phyloP scores from a whole-genome alignment of 2,329 filamentous ascomycete genomes.

The Penicillium sp. region DNA sequence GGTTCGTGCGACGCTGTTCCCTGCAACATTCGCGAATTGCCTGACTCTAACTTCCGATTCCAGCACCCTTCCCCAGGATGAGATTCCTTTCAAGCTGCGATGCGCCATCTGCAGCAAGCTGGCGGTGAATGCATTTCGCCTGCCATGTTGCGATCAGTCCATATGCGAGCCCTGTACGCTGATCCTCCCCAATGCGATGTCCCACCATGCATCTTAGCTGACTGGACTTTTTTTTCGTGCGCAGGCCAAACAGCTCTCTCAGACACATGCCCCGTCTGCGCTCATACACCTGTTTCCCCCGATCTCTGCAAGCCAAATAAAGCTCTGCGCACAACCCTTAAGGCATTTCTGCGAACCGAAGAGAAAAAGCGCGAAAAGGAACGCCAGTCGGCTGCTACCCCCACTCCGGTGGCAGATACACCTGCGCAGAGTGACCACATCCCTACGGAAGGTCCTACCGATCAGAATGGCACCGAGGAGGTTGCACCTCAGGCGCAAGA shows the following conservation, averaged over 20 bases:
- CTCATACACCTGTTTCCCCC: constrained; percentile 83
- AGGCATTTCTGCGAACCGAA: constrained; percentile 86
- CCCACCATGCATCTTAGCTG: background rate
- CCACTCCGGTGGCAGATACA: constrained; percentile 30
- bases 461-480: constrained; percentile 26
- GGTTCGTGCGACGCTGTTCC: constrained; percentile 32
- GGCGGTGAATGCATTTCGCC: constrained; percentile 84
- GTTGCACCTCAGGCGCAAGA: constrained; percentile 10
- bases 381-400: constrained; percentile 46
- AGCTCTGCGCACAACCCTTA: constrained; percentile 86
- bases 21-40: background rate
- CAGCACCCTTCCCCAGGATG: constrained; percentile 77
- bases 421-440: constrained; percentile 25
- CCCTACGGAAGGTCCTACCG: constrained; percentile 18
- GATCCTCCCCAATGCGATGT: background rate
- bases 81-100: constrained; percentile 93
- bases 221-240: background rate
- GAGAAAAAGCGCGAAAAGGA: constrained; percentile 83
- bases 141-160: constrained; percentile 93
- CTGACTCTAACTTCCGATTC: background rate
- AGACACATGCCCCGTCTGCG: constrained; percentile 86
- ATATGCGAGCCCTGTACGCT: constrained; percentile 86
- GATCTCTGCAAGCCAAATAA: constrained; percentile 90
- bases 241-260: constrained; percentile 76
- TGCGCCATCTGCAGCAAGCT: constrained; percentile 93